phyloP scores from a whole-genome alignment of 2,329 filamentous ascomycete species.

The Cylindrodendrum hubeiense region DNA sequence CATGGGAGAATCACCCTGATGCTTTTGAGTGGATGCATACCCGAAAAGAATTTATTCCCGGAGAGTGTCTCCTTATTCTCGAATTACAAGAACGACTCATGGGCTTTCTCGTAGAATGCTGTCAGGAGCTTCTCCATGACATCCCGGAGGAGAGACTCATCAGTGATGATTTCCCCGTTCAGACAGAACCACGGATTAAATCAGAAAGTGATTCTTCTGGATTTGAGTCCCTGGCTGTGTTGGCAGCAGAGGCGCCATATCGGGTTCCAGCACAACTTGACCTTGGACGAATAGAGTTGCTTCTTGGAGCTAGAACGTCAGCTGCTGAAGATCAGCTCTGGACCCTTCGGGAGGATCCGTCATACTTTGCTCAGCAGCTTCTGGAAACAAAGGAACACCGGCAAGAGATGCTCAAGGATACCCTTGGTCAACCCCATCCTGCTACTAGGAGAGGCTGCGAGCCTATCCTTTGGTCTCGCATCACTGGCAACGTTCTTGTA shows the following conservation, averaged over 20 bases:
- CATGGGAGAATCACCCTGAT: constrained; percentile 50
- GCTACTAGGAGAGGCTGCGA: constrained; percentile 17
- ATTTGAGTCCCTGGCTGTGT: constrained; percentile 53
- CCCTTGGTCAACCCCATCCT: constrained; percentile 46
- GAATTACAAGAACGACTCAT: constrained; percentile 63
- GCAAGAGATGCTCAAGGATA: constrained; percentile 57
- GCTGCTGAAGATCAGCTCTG: constrained; percentile 66
- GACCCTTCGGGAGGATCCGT: constrained; percentile 69
- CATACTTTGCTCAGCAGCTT: constrained; percentile 63
- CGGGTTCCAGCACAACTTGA: constrained; percentile 60
- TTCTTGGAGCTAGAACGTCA: constrained; percentile 56
- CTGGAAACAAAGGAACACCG: constrained; percentile 60
- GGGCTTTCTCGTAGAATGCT: constrained; percentile 63
- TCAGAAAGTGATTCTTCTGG: constrained; percentile 45
- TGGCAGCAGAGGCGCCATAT: constrained; percentile 66
- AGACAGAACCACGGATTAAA: constrained; percentile 52
- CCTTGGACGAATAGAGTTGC: constrained; percentile 55
- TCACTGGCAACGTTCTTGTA: constrained; percentile 50
- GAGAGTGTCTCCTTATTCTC: constrained; percentile 62
- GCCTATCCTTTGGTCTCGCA: constrained; percentile 53
- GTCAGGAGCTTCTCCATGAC: constrained; percentile 64
- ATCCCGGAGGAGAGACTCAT: constrained; percentile 49
- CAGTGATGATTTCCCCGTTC: constrained; percentile 45
- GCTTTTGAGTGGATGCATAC: constrained; percentile 52
- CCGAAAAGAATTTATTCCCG: constrained; percentile 54